These are phyloP conservation scores for Vigna radiata DNA, from an alignment of 306 rosid genomes.

Conservation along the genomic window DNA sequence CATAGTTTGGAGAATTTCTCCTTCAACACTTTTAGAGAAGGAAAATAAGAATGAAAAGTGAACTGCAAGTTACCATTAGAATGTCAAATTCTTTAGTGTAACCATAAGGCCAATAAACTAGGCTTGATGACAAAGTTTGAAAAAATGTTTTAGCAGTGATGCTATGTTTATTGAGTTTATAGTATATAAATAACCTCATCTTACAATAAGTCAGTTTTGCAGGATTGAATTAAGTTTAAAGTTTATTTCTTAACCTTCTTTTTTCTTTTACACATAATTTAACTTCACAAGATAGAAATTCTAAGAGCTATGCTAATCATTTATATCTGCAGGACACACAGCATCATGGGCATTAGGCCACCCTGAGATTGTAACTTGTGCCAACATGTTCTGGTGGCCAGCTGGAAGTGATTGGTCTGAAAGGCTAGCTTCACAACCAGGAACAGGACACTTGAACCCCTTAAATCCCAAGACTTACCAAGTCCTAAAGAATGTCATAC, in stretches of 20 bases:
- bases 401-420: slow-evolving; percentile 59
- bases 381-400: slow-evolving; percentile 89
- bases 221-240: too few species aligned
- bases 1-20: too few species aligned
- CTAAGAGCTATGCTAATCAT: not conserved
- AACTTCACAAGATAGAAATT: slow-evolving; percentile 14
- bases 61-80: slow-evolving; percentile 55
- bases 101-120: not conserved
- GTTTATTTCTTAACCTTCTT: rapidly evolving
- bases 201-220: too few species aligned
- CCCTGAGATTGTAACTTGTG: slow-evolving; percentile 86
- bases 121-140: not conserved
- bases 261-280: slow-evolving; percentile 2
- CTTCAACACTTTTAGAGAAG: too few species aligned
- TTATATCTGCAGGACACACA: slow-evolving; percentile 70
- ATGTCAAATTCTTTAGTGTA: slow-evolving; percentile 17
- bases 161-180: not conserved
- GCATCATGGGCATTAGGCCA: slow-evolving; percentile 92
- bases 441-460: slow-evolving; percentile 91
- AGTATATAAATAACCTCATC: too few species aligned
- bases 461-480: slow-evolving; percentile 77
- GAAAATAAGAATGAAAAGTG: too few species aligned
- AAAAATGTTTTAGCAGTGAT: not conserved
- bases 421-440: slow-evolving; percentile 79
- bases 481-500: slow-evolving; percentile 76